Base-by-base conservation (phyloP, 805 yeast species). In the Candida coquimbonensis region DNA sequence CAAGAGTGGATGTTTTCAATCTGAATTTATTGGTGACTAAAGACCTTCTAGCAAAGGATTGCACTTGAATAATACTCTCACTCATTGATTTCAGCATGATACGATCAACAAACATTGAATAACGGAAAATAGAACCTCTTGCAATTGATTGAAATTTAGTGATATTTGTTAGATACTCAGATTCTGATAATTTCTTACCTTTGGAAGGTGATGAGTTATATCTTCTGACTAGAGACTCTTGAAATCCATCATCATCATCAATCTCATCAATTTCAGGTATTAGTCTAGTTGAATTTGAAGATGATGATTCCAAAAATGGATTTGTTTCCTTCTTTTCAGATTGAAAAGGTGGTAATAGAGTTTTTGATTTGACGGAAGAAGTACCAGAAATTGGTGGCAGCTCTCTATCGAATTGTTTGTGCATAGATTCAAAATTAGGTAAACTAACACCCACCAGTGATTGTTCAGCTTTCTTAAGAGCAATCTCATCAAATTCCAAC, bases 361-460 rank as follows among this genome's bases (percentile, higher is more conserved):
- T 14, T 31, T 39, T 40, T 5, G 50, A 36, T 5, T 43, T 37
- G n/a, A 9, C 17, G n/a, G 13, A 33, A 4, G 9, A 7, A 33
- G 19, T 19, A 16, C 11, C 36, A 27, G 51, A 16, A 14, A 45
- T 48, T 3, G 42, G 21, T 21, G 53, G 34, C 2, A 50, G 39
- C 13, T 56, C 62, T 25, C 62, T 60, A n/a, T 60, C 65, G 32
- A 72, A 65, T 37, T 73, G 72, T 32, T 64, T 62, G 45, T 67
- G 71, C 66, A 79, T 68, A 8, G 74, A 70, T 33, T 75, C 77
- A 60, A 90, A 91, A 56, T 89, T 87, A 12, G 96, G 96, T 53
- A 90, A 68, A 37, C 79, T 78, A 21, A 80, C 63, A 0, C 89
- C 89, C 27, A 82, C 83, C 48, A 88, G 65, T 2, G 71, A 69